Base-by-base conservation (phyloP, 768 basidiomycete species). In the Phlebiopsis gigantea region DNA sequence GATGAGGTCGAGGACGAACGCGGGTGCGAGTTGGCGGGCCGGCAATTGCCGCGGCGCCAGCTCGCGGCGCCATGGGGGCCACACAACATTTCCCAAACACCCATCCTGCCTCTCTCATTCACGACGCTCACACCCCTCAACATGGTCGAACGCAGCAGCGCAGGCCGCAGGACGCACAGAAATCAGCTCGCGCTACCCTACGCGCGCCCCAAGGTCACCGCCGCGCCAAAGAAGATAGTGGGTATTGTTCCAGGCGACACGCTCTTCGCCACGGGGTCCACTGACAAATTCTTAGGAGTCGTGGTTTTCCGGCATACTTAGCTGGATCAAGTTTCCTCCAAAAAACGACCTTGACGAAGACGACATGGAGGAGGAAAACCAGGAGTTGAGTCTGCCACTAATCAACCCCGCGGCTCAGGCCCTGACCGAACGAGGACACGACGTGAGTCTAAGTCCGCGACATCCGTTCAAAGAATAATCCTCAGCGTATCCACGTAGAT, bases 11-110 rank as follows among this genome's bases (percentile, higher is more conserved):
- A n/a, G 30, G 47, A 14, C 19, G 34, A 39, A 41, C 34, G 50
- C 50, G 24, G 24, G 43, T 30, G 41, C 45, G 45, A 46, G 22
- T 50, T 49, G 47, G 57, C 52, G 58, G 58, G 58, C 58, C 45
- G 58, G 58, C 30, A 49, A 44, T 43, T 30, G 26, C 44, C 53
- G 44, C 42, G 39, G 12, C 53, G 19, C 19, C 53, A 54, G 28
- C 44, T 24, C 53, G 30, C 26, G 53, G 42, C 43, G 42, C 19
- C 21, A 24, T 42, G 47, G 17, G 6, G 41, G 54, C 45, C 45
- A 46, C 31, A 17, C 44, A 46, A n/a, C 21, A 47, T 31, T 47
- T 6, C 50, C 42, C 5, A 51, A 46, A 46, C 28, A 14, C 30
- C 34, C 19, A 46, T 45, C 44, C 31, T 55, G 24, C 15, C 30